Evolutionary conservation across 2,329 filamentous ascomycete genomes (phyloP), one percentile per base, ranked within the genome.

Genomic region (Phaeophleospora eucalypticola): DNA sequence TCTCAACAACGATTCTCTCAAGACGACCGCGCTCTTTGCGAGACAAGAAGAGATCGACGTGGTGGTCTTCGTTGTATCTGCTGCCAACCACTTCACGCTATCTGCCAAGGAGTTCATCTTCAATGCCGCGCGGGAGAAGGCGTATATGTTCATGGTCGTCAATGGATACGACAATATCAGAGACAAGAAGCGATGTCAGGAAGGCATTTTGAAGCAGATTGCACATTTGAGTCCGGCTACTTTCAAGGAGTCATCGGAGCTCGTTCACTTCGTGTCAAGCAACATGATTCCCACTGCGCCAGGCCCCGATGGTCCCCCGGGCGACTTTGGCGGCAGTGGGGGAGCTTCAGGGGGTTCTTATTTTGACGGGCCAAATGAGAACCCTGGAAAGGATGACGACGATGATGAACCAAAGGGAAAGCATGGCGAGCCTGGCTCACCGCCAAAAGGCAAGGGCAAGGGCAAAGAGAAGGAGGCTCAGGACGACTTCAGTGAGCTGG

Each of bases 31-130:
- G 16, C 87, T 98, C 4, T 98, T 98, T 67, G 93, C 93, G 18
- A 80, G 93, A 47, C 93, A 98, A 65, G 93, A 98, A 67, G 93
- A 98, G 69, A 98, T 98, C 54, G 93, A 98, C 60, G 93, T 98
- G 0, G 93, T 98, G 1, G 90, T 98, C 0, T 98, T 98, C 60
- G 93, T 98, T 27, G 93, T 98, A 4, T 96, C 90, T 9, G 93
- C 93, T 2, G 89, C 91, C 19, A 98, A 98, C 57, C 93, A 98
- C 69, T 97, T 98, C 65, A 98, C 93, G 0, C 82, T 95, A 45
- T 95, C 93, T 1, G 90, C 93, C n/a, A 94, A 87, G 69, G 93
- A 98, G 61, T 98, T 98, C 63, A 95, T 98, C 52, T 87, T 87
- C 76, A 91, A 91, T 41, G 93, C 93, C 1, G 93, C 93, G 0